Base-by-base conservation (phyloP, 441 rosid genomes). In the Viola pubescens region DNA sequence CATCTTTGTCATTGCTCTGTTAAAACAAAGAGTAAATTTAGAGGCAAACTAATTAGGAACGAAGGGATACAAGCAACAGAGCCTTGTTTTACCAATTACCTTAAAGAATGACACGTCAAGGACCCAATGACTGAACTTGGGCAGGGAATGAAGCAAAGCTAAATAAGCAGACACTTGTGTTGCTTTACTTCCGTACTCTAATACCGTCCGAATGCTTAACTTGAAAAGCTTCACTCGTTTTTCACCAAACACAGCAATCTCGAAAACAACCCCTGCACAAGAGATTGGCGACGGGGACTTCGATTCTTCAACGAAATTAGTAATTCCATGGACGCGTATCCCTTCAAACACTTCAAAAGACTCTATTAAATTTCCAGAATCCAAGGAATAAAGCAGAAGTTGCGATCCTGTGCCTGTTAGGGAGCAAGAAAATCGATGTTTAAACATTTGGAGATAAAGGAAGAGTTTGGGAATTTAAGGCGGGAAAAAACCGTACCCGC, bases 271-370 rank as follows among this genome's bases (percentile, higher is more conserved):
- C 34, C 34, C 34, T 26, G 34, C 34, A 26, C 34, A 26, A 48
- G 50, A 63, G 38, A 81, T 39, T 4, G 63, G 60, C 7, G 42
- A 59, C 14, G 68, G 10, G 38, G 3, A 10, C 2, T 34, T 6
- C 57, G 44, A 61, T 71, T 56, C 65, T 11, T 52, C 59, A 45
- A 46, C 16, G 47, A 59, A 57, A 60, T 78, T 76, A 58, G 75
- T 72, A 65, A 89, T 78, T 16, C 97, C 99, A 60, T 90, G 99
- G 42, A 94, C 88, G 11, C 95, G 95, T 56, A 90, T 81, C 44
- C 96, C 99, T 9, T 82, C 75, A 58, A 88, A 88, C 26, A 86
- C 95, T 68, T 71, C 84, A 75, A 94, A 90, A 46, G 94, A 80
- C 12, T 75, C 74, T 48, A 81, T 60, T 68, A 81, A 50, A 37